A percentile compares a stretch with the other conserved stretches of the same genome.
These are phyloP conservation scores for Umbelopsis ramanniana DNA, from an alignment of 192 early-diverging fungal species.

Conservation along the genomic window DNA sequence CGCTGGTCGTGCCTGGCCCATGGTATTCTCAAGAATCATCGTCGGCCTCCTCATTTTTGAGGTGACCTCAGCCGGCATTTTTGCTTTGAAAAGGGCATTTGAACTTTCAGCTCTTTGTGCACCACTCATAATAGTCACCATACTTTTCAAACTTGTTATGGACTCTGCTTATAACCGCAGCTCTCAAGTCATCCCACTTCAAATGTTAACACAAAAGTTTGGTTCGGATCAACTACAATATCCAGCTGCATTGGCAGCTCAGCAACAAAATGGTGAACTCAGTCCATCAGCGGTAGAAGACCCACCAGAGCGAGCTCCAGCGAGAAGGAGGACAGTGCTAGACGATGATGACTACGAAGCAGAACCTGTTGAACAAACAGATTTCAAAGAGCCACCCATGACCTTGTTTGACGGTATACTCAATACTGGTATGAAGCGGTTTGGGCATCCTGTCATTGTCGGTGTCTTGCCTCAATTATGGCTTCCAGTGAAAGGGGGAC, in stretches of 20 bases:
- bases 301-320: not conserved
- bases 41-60: slow-evolving; percentile 70
- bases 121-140: slow-evolving; percentile 54
- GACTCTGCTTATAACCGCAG: slow-evolving; percentile 45
- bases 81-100: slow-evolving; percentile 58
- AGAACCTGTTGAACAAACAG: slow-evolving; percentile 66
- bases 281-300: not conserved
- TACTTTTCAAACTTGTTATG: slow-evolving; percentile 50
- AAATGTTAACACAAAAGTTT: slow-evolving; percentile 41
- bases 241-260: not conserved
- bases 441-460: slow-evolving; percentile 66
- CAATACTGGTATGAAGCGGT: slow-evolving; percentile 70
- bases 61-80: slow-evolving; percentile 63
- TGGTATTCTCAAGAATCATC: slow-evolving; percentile 70
- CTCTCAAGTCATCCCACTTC: slow-evolving; percentile 52
- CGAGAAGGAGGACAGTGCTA: slow-evolving; percentile 37
- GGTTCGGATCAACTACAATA: slow-evolving; percentile 26
- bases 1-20: slow-evolving; percentile 72
- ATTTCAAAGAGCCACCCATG: slow-evolving; percentile 76
- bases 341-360: slow-evolving; percentile 70
- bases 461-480: slow-evolving; percentile 72
- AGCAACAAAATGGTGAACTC: not conserved
- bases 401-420: slow-evolving; percentile 70
- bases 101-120: slow-evolving; percentile 43
- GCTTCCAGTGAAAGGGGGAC: slow-evolving; percentile 62